These are phyloP conservation scores for Epichloe brachyelytri DNA, from an alignment of 2,329 filamentous ascomycete species.

Conservation along the genomic window DNA sequence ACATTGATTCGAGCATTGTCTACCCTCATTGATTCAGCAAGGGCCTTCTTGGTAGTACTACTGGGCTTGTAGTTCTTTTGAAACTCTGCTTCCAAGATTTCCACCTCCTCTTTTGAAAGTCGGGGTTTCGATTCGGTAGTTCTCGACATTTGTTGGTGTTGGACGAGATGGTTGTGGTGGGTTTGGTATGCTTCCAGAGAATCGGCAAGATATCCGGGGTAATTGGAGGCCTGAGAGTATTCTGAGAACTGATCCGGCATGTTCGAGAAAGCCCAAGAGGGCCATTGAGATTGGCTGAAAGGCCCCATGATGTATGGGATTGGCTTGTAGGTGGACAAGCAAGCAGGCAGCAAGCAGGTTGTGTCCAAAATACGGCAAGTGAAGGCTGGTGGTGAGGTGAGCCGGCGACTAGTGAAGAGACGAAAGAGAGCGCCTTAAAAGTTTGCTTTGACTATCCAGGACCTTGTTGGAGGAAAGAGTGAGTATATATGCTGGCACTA, in stretches of 20 bases:
- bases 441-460: not conserved
- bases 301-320: conserved; percentile 16
- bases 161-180: conserved; percentile 24
- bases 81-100: conserved; percentile 47
- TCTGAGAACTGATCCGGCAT: conserved; percentile 17
- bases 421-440: not conserved
- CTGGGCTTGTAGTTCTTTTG: conserved; percentile 52
- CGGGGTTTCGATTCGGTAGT: conserved; percentile 37
- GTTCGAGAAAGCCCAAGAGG: conserved; percentile 21
- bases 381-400: not conserved
- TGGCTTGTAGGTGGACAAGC: not conserved
- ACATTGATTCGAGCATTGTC: conserved; percentile 53
- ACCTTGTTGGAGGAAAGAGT: not conserved
- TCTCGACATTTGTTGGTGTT: conserved; percentile 26
- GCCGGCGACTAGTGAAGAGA: not conserved
- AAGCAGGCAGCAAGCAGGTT: not conserved
- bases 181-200: conserved; percentile 25
- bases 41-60: conserved; percentile 45
- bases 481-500: not conserved
- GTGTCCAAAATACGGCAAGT: too few species aligned
- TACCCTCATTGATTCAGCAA: conserved; percentile 49
- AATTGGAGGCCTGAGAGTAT: conserved; percentile 21
- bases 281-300: conserved; percentile 23
- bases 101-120: conserved; percentile 46
- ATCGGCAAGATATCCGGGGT: conserved; percentile 24